Conservation (phyloP, 192 early-diverging fungal species). For the Coemansia sp. region DNA sequence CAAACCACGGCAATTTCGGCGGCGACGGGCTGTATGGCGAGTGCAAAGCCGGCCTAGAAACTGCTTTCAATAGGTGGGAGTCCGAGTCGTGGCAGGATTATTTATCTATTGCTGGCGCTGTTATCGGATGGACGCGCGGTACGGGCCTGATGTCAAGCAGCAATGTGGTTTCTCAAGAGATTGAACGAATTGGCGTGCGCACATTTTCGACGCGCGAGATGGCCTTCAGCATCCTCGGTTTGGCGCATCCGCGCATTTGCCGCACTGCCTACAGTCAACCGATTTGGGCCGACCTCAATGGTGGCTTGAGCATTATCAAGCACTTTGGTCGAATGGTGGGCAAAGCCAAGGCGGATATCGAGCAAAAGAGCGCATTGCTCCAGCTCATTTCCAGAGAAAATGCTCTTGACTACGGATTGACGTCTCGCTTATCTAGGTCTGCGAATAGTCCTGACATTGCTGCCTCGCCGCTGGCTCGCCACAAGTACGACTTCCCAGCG, state of each 20-base stretch:
- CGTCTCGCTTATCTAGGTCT: conserved; percentile 37
- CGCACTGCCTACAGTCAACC: conserved; percentile 77
- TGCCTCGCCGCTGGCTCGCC: conserved; percentile 11
- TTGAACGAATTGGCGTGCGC: conserved; percentile 88
- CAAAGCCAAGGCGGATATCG: conserved; percentile 52
- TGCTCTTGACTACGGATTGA: conserved; percentile 69
- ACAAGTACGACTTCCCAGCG: conserved; percentile 61
- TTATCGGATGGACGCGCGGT: conserved; percentile 95
- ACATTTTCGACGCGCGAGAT: conserved; percentile 95
- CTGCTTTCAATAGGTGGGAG: conserved; percentile 86
- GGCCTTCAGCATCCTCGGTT: conserved; percentile 94
- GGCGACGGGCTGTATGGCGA: conserved; percentile 93
- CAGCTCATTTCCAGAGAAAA: conserved; percentile 71
- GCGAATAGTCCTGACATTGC: background rate
- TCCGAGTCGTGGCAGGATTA: conserved; percentile 87
- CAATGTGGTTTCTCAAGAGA: conserved; percentile 90
- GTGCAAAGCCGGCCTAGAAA: conserved; percentile 89
- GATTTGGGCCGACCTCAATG: conserved; percentile 93
- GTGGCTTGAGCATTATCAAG: conserved; percentile 57
- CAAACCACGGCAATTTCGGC: conserved; percentile 94
- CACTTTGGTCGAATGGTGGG: conserved; percentile 66
- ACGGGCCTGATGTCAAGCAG: conserved; percentile 94
- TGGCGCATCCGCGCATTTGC: conserved; percentile 84
- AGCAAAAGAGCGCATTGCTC: conserved; percentile 68
- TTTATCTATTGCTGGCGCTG: conserved; percentile 83